phyloP scores from a whole-genome alignment of 768 basidiomycete species.

The Suillus luteus region DNA sequence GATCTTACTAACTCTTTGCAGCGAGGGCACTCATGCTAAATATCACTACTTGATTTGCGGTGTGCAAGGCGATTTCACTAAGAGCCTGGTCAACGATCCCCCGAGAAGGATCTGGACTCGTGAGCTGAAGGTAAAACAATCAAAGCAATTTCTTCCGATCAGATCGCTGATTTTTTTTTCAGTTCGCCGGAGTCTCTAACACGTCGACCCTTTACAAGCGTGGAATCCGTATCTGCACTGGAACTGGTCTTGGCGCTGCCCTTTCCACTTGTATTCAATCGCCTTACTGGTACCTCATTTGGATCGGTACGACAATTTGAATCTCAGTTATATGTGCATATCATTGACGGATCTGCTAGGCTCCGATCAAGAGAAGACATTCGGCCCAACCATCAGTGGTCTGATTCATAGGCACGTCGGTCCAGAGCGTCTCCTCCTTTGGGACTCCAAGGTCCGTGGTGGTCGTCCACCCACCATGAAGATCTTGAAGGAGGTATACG shows the following conservation, averaged over 20 bases:
- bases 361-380: conserved; percentile 82
- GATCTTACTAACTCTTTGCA: conserved; percentile 29
- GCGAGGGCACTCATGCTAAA: conserved; percentile 71
- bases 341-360: conserved; percentile 40
- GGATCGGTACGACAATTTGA: conserved; percentile 54
- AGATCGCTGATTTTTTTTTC: not conserved
- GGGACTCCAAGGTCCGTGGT: conserved; percentile 76
- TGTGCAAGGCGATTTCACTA: conserved; percentile 82
- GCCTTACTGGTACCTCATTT: conserved; percentile 76
- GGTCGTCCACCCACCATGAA: conserved; percentile 81
- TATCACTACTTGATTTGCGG: conserved; percentile 83
- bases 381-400: conserved; percentile 76
- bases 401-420: conserved; percentile 71
- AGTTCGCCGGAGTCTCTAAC: conserved; percentile 82
- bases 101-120: conserved; percentile 77
- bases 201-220: conserved; percentile 78
- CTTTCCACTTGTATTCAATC: conserved; percentile 80
- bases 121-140: conserved; percentile 62
- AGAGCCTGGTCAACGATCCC: conserved; percentile 66
- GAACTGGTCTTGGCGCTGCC: conserved; percentile 79
- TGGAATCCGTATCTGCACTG: conserved; percentile 81
- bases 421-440: conserved; percentile 72
- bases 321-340: conserved; percentile 9
- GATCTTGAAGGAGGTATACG: conserved; percentile 66
- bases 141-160: not conserved